Conservation (phyloP, 129 eudicot genomes). For the Cynara cardunculus region DNA sequence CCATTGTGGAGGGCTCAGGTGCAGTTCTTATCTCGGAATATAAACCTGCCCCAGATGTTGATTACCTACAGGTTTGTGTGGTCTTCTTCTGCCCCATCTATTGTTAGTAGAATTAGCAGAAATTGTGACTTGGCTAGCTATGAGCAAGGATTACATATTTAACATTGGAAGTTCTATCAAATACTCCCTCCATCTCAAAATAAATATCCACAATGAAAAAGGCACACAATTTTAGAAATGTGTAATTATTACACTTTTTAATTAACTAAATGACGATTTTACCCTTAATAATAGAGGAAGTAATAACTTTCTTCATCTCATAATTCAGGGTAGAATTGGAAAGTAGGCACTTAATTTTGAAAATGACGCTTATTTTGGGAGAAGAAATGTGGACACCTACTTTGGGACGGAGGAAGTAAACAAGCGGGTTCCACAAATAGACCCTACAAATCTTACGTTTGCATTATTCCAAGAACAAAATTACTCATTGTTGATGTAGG, state of each 20-base stretch:
- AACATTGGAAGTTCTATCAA: background rate
- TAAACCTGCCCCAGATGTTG: slow-evolving; percentile 85
- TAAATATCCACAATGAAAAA: background rate
- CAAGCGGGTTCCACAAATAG: background rate
- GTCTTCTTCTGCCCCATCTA: background rate
- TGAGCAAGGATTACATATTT: background rate
- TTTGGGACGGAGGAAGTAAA: background rate
- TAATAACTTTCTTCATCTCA: too few species aligned
- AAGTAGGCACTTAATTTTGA: background rate
- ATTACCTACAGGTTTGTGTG: slow-evolving; percentile 78
- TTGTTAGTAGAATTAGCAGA: background rate
- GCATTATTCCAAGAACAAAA: background rate
- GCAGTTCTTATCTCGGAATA: slow-evolving; percentile 66
- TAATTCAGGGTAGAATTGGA: background rate
- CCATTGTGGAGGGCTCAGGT: slow-evolving; percentile 67
- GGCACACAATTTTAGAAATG: background rate
- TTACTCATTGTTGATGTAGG: too few species aligned
- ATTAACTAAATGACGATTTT: background rate
- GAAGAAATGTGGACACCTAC: background rate
- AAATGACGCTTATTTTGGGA: background rate
- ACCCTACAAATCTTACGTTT: background rate
- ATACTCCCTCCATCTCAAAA: background rate
- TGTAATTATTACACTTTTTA: background rate
- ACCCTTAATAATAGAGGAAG: background rate
- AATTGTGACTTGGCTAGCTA: background rate